Conservation (phyloP, 148 eudicot genomes). For the Vaccinium myrtillus region DNA sequence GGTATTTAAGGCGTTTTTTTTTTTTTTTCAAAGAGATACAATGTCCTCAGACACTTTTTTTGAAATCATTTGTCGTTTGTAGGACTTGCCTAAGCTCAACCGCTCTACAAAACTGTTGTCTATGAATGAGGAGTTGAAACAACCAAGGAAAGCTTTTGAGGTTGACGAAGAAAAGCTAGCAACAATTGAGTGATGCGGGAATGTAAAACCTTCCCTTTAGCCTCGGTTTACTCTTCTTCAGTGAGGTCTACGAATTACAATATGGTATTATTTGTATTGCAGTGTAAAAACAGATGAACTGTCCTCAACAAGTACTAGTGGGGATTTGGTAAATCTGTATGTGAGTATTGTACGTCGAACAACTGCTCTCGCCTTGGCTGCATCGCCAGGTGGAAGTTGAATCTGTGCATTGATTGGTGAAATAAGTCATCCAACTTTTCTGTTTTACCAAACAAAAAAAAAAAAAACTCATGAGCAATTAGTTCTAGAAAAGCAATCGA, state of each 20-base stretch:
- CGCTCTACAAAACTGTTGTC: constrained; percentile 78
- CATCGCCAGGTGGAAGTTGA: not conserved
- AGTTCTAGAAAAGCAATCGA: too few species aligned
- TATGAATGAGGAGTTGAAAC: constrained; percentile 95
- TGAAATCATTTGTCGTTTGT: not conserved
- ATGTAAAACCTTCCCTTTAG: too few species aligned
- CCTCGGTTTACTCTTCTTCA: too few species aligned
- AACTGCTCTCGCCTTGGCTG: not conserved
- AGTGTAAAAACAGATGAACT: not conserved
- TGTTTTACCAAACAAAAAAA: too few species aligned
- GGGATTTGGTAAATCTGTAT: not conserved
- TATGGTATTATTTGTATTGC: not conserved
- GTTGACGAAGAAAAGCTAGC: constrained; percentile 90
- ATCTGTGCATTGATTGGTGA: not conserved
- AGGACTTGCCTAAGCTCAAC: constrained; percentile 89
- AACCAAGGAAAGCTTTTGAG: constrained; percentile 92
- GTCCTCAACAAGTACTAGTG: not conserved
- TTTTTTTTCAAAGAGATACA: too few species aligned
- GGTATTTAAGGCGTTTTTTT: too few species aligned
- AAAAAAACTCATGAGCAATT: too few species aligned
- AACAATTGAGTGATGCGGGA: constrained; percentile 41
- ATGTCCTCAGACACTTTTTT: too few species aligned
- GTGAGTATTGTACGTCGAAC: not conserved
- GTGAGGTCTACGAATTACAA: not conserved
- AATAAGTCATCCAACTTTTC: too few species aligned